Percentiles rank a stretch among this genome's conserved stretches.
These are phyloP conservation scores for Pseudogymnoascus sp. DNA, from an alignment of 2,329 filamentous ascomycete genomes.

Conservation along the genomic window DNA sequence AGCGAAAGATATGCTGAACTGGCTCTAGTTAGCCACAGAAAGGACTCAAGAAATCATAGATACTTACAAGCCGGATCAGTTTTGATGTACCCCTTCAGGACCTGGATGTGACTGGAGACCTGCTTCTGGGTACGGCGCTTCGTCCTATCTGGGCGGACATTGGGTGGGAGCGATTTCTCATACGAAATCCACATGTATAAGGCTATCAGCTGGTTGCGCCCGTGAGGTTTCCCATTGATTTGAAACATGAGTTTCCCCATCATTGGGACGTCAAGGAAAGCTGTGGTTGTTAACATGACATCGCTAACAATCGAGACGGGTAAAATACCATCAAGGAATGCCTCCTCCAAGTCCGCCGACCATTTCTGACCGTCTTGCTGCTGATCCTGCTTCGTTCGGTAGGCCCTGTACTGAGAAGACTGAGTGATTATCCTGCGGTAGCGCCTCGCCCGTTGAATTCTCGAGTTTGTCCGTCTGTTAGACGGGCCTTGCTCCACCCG, in stretches of 20 bases:
- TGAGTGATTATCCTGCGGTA: conserved; percentile 47
- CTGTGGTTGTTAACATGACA: conserved; percentile 32
- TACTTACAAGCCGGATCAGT: conserved; percentile 56
- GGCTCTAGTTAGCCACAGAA: not conserved
- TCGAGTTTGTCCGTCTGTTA: conserved; percentile 26
- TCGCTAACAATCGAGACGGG: not conserved
- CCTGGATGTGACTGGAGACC: conserved; percentile 64
- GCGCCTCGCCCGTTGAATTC: conserved; percentile 25
- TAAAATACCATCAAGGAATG: conserved; percentile 57
- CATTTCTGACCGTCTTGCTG: conserved; percentile 54
- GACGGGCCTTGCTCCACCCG: not conserved
- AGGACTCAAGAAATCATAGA: not conserved
- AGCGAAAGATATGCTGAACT: conserved; percentile 33
- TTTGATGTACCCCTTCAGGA: conserved; percentile 59
- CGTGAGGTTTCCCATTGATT: conserved; percentile 55
- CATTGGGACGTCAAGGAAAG: conserved; percentile 56
- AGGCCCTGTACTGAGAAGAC: conserved; percentile 56
- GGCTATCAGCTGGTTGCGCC: conserved; percentile 63
- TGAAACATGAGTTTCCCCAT: conserved; percentile 62
- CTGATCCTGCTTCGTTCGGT: conserved; percentile 54
- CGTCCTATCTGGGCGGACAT: conserved; percentile 38
- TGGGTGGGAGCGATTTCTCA: conserved; percentile 34
- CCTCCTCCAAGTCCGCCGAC: conserved; percentile 56
- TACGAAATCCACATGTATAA: conserved; percentile 56
- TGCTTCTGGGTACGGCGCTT: conserved; percentile 48